Evolutionary conservation across 441 rosid species (phyloP).

Genomic region (Populus trichocarpa): DNA sequence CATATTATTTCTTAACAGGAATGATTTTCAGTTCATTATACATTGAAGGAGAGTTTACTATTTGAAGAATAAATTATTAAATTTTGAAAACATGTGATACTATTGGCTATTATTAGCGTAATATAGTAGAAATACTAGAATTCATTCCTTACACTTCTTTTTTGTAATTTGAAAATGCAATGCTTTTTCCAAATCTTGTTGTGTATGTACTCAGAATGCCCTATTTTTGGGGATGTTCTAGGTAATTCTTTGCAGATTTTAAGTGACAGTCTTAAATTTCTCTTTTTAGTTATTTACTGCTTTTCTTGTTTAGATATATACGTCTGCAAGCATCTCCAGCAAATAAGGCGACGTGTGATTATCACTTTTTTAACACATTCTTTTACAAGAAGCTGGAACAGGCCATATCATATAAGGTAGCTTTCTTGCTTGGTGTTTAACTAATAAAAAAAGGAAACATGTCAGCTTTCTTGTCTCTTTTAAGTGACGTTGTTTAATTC

Average conservation of each 20-base stretch:
- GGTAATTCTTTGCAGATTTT: slow-evolving; percentile 6
- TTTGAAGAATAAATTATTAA: background rate
- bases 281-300: slow-evolving; percentile 8
- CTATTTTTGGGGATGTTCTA: slow-evolving; percentile 4
- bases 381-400: slow-evolving; percentile 86
- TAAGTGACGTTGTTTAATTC: background rate
- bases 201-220: background rate
- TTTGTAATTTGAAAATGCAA: background rate
- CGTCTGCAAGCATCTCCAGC: slow-evolving; percentile 51
- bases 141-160: background rate
- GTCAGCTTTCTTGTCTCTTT: background rate
- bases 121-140: background rate
- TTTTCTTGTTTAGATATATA: slow-evolving; percentile 52
- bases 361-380: slow-evolving; percentile 82
- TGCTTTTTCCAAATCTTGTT: slow-evolving; percentile 1
- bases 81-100: background rate
- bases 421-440: slow-evolving; percentile 14
- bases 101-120: background rate
- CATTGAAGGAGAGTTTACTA: background rate
- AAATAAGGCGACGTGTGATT: slow-evolving; percentile 47
- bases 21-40: no score
- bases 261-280: background rate
- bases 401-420: slow-evolving; percentile 70
- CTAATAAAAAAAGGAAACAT: background rate
- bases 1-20: no score